Base-by-base conservation (phyloP, 2,329 filamentous ascomycete species). In the Pseudovirgaria hyperparasitica region DNA sequence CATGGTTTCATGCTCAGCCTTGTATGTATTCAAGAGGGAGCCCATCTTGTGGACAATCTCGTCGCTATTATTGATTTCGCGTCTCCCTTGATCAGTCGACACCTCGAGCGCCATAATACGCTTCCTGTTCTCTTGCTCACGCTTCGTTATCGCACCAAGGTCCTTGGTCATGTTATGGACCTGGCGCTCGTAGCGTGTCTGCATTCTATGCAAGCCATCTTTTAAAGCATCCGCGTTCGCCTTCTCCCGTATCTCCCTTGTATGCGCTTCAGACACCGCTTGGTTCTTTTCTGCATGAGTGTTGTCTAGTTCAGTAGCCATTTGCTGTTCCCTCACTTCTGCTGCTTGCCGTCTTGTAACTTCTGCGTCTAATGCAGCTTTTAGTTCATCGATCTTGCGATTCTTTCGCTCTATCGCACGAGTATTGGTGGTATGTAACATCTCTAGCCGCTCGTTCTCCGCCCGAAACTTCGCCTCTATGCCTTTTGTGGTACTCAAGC, bases 351-450 rank as follows among this genome's bases (percentile, higher is more conserved):
- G 63, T 36, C 72, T 67, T 39, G 67, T 64, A 46, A 69, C 67
- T 53, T 85, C 79, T 2, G 63, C 50, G 21, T 78, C 73, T 16
- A 84, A 60, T 11, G 71, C 62, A 6, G 65, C 61, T 40, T 75
- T 73, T 32, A 84, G 51, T 23, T 74, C 70, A 36, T 80, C 75
- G 22, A 85, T 69, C 48, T 82, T 80, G 9, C 80, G 68, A 44
- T 85, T 79, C 44, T 81, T 80, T 31, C 79, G 65, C 31, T 73
- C 69, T 16, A 86, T 62, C 6, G 82, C 58, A 9, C 74, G 71
- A 48, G 77, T 77, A 39, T 78, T 81, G 29, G 82, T 72, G 41
- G 69, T 74, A 31, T 74, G 73, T 39, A 82, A 74, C 27, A 82
- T 63, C 34, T 80, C 60, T 6, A 73, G 65, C 37, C 70, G 69